phyloP scores from a whole-genome alignment of 2,329 filamentous ascomycete species.

The Penicillium palitans region DNA sequence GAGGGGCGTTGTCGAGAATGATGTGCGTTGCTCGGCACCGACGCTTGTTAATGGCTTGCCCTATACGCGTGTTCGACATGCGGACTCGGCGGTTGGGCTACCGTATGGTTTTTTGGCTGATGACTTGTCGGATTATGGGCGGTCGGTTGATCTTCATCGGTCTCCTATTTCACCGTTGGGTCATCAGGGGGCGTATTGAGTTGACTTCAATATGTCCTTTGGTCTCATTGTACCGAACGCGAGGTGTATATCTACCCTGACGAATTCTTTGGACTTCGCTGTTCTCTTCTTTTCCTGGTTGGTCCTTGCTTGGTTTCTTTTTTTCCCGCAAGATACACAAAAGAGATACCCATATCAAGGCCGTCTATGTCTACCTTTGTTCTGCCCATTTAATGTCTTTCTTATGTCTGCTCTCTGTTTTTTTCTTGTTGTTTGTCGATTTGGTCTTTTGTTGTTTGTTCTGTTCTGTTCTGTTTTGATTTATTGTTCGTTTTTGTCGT shows the following conservation, averaged over 20 bases:
- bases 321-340: slow-evolving; percentile 6
- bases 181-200: slow-evolving; percentile 23
- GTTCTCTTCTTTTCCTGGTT: not conserved
- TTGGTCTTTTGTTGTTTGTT: not conserved
- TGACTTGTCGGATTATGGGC: slow-evolving; percentile 23
- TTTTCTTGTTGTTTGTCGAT: not conserved
- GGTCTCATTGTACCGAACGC: not conserved
- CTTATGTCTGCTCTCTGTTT: not conserved
- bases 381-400: slow-evolving; percentile 1
- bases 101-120: slow-evolving; percentile 25
- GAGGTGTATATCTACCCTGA: not conserved
- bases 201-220: slow-evolving; percentile 1
- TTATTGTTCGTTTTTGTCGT: not conserved
- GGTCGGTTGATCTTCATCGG: slow-evolving; percentile 21
- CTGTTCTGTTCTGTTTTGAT: not conserved
- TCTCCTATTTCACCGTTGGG: slow-evolving; percentile 27
- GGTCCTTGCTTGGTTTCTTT: slow-evolving; percentile 10
- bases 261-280: not conserved
- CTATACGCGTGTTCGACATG: slow-evolving; percentile 39
- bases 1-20: slow-evolving; percentile 5
- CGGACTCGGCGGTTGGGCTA: slow-evolving; percentile 14
- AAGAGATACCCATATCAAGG: slow-evolving; percentile 15
- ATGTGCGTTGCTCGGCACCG: slow-evolving; percentile 26
- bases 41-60: slow-evolving; percentile 44
- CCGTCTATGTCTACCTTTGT: slow-evolving; percentile 2